phyloP scores from a whole-genome alignment of 495 filamentous ascomycete species.

The Penicillium mononematosum region DNA sequence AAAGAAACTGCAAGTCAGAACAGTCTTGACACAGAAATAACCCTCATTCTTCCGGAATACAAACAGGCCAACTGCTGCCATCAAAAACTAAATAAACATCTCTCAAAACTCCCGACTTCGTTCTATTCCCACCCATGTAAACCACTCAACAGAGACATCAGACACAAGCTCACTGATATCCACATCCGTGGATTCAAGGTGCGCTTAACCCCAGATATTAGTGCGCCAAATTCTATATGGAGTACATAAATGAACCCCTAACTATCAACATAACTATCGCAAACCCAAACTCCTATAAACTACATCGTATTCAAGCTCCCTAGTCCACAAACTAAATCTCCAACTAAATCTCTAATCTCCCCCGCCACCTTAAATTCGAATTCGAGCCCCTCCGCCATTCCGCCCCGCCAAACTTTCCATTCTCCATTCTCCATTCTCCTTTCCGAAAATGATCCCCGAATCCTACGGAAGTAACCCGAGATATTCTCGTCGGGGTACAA shows the following conservation, averaged over 20 bases:
- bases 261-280: too few relatives aligned
- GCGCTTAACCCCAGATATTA: neutral
- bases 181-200: neutral
- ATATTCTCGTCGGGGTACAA: slow-evolving; percentile 4
- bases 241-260: too few relatives aligned
- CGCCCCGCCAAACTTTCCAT: neutral
- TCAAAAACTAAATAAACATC: neutral
- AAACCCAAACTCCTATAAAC: too few relatives aligned
- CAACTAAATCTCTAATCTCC: neutral
- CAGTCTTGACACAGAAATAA: neutral
- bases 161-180: neutral
- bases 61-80: neutral
- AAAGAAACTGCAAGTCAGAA: neutral
- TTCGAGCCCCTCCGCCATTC: neutral
- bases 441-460: neutral
- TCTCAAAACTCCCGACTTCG: neutral
- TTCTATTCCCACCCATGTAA: neutral
- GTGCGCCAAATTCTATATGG: neutral
- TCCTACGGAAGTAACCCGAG: neutral
- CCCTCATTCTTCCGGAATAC: neutral
- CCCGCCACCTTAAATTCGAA: neutral
- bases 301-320: too few relatives aligned
- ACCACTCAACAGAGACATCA: neutral
- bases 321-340: neutral
- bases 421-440: neutral